Evolutionary conservation across 1,284 basidiomycete species (phyloP).

Genomic region (Laetiporus sulphureus): DNA sequence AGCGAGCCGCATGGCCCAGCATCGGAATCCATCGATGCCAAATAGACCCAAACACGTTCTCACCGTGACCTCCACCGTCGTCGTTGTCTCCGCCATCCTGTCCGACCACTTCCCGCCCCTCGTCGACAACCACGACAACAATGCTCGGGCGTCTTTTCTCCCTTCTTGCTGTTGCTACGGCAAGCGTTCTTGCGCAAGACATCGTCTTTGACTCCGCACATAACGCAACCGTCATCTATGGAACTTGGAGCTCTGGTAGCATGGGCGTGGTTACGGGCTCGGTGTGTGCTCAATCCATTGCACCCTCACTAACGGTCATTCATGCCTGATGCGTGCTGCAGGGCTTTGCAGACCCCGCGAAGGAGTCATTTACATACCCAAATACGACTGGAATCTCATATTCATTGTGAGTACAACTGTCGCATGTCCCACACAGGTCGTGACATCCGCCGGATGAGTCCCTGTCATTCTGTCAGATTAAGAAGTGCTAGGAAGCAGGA

Average conservation of each 20-base stretch:
- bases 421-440: neutral
- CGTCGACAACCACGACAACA: conserved; percentile 11
- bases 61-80: conserved; percentile 20
- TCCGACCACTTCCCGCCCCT: conserved; percentile 13
- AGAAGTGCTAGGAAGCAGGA: no score
- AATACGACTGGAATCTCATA: conserved; percentile 77
- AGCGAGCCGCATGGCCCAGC: no score
- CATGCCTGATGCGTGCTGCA: conserved; percentile 24
- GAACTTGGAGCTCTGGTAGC: conserved; percentile 84
- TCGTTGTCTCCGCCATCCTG: conserved; percentile 12
- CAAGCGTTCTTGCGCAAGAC: conserved; percentile 31
- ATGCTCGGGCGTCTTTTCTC: conserved; percentile 30
- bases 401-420: conserved; percentile 68
- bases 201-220: conserved; percentile 31
- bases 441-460: neutral
- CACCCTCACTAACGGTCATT: neutral
- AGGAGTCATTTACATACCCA: conserved; percentile 78
- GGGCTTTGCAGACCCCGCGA: conserved; percentile 80
- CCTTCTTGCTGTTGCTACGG: conserved; percentile 21
- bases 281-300: conserved; percentile 44
- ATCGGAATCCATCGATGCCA: no score
- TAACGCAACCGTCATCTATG: conserved; percentile 63
- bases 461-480: no score
- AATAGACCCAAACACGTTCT: conserved; percentile 26
- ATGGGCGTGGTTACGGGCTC: conserved; percentile 72